Conservation (phyloP, 1,284 basidiomycete genomes). For the Sparassis latifolia region DNA sequence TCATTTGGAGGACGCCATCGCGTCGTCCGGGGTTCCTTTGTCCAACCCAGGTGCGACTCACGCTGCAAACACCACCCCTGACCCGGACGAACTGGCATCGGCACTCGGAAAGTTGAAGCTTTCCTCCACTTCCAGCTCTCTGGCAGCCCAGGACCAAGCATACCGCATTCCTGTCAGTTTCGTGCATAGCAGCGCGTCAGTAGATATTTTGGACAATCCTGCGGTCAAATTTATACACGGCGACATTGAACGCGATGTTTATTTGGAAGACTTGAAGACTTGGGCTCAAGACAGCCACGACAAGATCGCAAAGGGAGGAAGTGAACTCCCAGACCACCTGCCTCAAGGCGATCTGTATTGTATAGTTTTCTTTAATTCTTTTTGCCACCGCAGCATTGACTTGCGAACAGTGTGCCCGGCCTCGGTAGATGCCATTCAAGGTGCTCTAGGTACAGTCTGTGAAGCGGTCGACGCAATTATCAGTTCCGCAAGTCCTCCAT, state of each 20-base stretch:
- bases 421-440: conserved; percentile 69
- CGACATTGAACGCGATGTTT: conserved; percentile 59
- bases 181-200: conserved; percentile 44
- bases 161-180: conserved; percentile 34
- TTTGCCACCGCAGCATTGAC: background rate
- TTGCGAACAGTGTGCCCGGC: conserved; percentile 55
- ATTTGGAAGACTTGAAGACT: conserved; percentile 51
- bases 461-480: conserved; percentile 76
- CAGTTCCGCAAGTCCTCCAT: conserved; percentile 13
- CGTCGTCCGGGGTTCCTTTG: no score
- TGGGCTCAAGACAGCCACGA: conserved; percentile 65
- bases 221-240: conserved; percentile 75
- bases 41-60: conserved; percentile 1
- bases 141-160: conserved; percentile 6
- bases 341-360: conserved; percentile 83
- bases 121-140: conserved; percentile 12
- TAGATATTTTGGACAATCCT: conserved; percentile 50
- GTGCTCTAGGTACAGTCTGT: conserved; percentile 74
- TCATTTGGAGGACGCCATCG: conserved; percentile 47
- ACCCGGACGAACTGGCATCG: conserved; percentile 44
- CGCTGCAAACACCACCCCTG: background rate
- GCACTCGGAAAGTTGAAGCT: conserved; percentile 55
- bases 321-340: conserved; percentile 73
- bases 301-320: conserved; percentile 57
- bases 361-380: conserved; percentile 33